Conservation (phyloP, 768 basidiomycete species). For the Termitomyces sp. region DNA sequence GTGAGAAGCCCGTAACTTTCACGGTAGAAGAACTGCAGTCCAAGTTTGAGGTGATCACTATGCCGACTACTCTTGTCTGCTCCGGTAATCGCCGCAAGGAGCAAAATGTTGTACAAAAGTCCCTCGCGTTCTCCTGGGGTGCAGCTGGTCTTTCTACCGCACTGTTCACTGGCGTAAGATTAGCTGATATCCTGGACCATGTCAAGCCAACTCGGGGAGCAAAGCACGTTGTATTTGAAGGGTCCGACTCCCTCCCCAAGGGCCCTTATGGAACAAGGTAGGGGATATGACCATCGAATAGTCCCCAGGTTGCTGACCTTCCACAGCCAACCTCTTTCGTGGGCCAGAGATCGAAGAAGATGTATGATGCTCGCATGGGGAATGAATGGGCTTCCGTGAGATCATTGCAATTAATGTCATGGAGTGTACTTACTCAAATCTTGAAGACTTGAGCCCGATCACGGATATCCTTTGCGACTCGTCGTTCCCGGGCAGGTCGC, state of each 20-base stretch:
- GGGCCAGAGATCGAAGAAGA: constrained; percentile 39
- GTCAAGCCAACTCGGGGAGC: constrained; percentile 32
- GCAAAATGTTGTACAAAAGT: constrained; percentile 57
- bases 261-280: constrained; percentile 59
- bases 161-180: constrained; percentile 56
- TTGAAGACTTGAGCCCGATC: constrained; percentile 48
- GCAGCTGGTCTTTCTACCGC: constrained; percentile 49
- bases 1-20: constrained; percentile 29
- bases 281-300: constrained; percentile 1
- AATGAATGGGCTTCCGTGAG: constrained; percentile 53
- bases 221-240: constrained; percentile 59
- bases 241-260: constrained; percentile 51
- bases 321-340: constrained; percentile 25
- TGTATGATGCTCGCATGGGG: constrained; percentile 54
- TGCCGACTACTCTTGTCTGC: constrained; percentile 61
- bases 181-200: constrained; percentile 49
- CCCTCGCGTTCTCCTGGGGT: constrained; percentile 56
- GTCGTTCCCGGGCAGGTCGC: constrained; percentile 64
- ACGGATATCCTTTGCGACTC: constrained; percentile 63
- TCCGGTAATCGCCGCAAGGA: constrained; percentile 63
- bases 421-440: background rate
- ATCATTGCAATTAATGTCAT: background rate
- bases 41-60: constrained; percentile 48
- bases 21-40: constrained; percentile 41
- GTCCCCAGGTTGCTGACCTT: background rate